These are phyloP conservation scores for Fistulina hepatica DNA, from an alignment of 1,284 basidiomycete genomes.

Conservation along the genomic window DNA sequence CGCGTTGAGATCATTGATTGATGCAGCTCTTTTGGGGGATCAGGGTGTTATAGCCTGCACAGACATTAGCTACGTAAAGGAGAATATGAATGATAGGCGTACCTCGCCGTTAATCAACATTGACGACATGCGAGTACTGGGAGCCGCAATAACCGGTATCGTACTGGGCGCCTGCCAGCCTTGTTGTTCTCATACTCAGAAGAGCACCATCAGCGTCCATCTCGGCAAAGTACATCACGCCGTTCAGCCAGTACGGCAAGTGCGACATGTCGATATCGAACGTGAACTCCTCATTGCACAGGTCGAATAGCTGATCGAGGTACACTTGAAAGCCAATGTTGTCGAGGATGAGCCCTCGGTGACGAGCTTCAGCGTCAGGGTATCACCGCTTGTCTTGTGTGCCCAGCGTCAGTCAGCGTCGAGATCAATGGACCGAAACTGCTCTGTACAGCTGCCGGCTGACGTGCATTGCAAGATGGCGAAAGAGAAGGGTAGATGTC, in stretches of 20 bases:
- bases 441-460: conserved; percentile 21
- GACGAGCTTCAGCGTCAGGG: conserved; percentile 40
- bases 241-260: not conserved
- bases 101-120: not conserved
- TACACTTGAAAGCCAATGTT: conserved; percentile 1
- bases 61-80: not conserved
- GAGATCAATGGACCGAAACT: conserved; percentile 23
- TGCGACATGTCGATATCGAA: conserved; percentile 13
- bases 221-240: conserved; percentile 1
- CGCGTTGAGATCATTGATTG: conserved; percentile 6
- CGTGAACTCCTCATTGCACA: conserved; percentile 5
- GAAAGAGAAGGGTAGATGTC: conserved; percentile 30
- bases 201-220: too few relatives aligned
- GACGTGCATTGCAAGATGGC: conserved; percentile 26
- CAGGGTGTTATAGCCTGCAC: conserved; percentile 5
- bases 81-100: not conserved
- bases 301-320: not conserved
- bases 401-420: conserved; percentile 39
- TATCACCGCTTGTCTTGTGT: conserved; percentile 26
- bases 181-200: too few relatives aligned
- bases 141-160: too few relatives aligned
- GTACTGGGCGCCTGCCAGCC: too few relatives aligned
- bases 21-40: not conserved
- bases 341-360: conserved; percentile 17
- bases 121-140: too few relatives aligned